Conservation (phyloP, 345 rosid species). For the Luvunga scandens region DNA sequence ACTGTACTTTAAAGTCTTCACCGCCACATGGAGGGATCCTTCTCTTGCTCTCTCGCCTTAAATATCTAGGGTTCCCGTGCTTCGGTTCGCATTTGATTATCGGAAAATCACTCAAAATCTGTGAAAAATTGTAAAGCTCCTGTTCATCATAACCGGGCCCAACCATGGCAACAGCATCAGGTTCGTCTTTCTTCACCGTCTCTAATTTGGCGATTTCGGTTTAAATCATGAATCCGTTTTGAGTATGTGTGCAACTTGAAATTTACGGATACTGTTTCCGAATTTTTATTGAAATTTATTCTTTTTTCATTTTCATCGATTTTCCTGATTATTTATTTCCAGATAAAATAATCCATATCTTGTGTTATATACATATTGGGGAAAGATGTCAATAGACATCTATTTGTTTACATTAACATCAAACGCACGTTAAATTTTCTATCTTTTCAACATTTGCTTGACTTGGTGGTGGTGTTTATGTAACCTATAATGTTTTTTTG, state of each 20-base stretch:
- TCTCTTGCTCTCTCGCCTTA: not conserved
- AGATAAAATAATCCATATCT: too few species aligned
- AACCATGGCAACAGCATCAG: conserved; percentile 43
- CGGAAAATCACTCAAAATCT: not conserved
- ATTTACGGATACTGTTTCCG: not conserved
- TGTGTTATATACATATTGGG: too few species aligned
- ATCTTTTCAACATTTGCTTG: not conserved
- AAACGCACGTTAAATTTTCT: not conserved
- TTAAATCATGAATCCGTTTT: not conserved
- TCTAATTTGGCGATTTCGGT: too few species aligned
- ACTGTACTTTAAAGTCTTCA: too few species aligned
- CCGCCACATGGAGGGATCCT: too few species aligned
- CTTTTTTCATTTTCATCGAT: not conserved
- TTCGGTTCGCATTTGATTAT: not conserved
- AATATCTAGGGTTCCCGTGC: not conserved
- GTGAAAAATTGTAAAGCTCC: not conserved
- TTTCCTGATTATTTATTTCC: conserved; percentile 1
- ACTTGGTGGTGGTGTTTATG: not conserved
- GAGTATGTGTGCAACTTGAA: not conserved
- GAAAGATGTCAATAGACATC: too few species aligned
- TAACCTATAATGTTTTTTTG: not conserved
- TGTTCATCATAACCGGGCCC: not conserved
- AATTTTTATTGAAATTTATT: not conserved
- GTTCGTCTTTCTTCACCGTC: conserved; percentile 2
- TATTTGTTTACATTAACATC: too few species aligned